A percentile compares a stretch with the other conserved stretches of the same genome.
Conservation (phyloP, 2,329 filamentous ascomycete genomes). For the Neodidymelliopsis sp. region DNA sequence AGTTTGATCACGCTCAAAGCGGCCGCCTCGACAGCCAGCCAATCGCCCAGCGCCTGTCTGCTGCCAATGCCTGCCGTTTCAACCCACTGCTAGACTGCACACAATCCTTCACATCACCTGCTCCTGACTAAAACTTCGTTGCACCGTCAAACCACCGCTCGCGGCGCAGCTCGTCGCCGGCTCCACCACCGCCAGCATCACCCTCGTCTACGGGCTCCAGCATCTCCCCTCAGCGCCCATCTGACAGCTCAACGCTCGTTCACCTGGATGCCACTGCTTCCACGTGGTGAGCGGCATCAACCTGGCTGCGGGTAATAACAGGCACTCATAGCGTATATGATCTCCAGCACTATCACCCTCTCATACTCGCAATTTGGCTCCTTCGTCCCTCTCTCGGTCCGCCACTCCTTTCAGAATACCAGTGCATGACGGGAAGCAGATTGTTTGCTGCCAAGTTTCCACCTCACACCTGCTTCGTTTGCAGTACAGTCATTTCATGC, state of each 20-base stretch:
- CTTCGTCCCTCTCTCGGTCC: constrained; percentile 2
- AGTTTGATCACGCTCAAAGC: constrained; percentile 42
- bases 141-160: constrained; percentile 13
- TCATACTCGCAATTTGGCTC: constrained; percentile 5
- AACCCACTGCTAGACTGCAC: constrained; percentile 7
- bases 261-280: constrained; percentile 10
- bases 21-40: constrained; percentile 20
- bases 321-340: constrained; percentile 11
- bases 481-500: constrained; percentile 1
- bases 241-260: constrained; percentile 16
- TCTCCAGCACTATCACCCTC: constrained; percentile 20
- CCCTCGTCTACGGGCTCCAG: constrained; percentile 1
- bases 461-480: constrained; percentile 6
- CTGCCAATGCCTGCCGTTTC: constrained; percentile 15
- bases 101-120: too few species aligned
- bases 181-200: not conserved
- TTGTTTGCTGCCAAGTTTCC: constrained; percentile 10
- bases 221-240: constrained; percentile 7
- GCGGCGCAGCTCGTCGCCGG: constrained; percentile 2
- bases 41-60: constrained; percentile 12
- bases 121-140: constrained; percentile 1
- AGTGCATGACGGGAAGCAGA: constrained; percentile 10
- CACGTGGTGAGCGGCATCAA: constrained; percentile 19
- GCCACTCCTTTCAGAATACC: constrained; percentile 1
- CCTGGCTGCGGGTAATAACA: constrained; percentile 17